Evolutionary conservation across 495 filamentous ascomycete species (phyloP).

Genomic region (Talaromyces adpressus): DNA sequence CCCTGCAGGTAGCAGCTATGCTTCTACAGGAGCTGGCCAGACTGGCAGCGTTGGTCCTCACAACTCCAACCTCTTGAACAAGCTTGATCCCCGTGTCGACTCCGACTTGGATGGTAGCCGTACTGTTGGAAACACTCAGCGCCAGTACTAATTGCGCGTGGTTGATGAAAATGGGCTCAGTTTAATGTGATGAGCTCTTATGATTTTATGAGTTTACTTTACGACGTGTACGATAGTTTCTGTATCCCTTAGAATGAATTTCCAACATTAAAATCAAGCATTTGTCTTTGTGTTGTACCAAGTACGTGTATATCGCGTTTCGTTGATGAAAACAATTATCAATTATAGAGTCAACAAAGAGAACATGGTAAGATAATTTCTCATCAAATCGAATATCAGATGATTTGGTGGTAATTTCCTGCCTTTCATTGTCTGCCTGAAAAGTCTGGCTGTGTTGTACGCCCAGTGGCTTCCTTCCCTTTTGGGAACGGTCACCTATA

Average conservation of each 20-base stretch:
- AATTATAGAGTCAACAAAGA: not conserved
- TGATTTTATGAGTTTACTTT: not conserved
- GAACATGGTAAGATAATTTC: not conserved
- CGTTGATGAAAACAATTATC: not conserved
- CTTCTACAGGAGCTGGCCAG: slow-evolving; percentile 16
- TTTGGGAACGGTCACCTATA: not conserved
- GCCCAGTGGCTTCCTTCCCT: not conserved
- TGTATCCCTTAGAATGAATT: not conserved
- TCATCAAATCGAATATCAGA: not conserved
- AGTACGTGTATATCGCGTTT: too few relatives aligned
- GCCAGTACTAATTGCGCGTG: not conserved
- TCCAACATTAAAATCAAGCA: not conserved
- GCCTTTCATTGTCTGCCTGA: not conserved
- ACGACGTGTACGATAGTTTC: not conserved
- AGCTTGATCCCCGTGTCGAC: slow-evolving; percentile 44
- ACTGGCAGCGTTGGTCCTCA: slow-evolving; percentile 34
- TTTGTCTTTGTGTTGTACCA: not conserved
- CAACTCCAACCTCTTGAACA: slow-evolving; percentile 35
- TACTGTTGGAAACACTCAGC: slow-evolving; percentile 1
- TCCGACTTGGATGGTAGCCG: slow-evolving; percentile 16
- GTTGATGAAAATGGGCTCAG: not conserved
- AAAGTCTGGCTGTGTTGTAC: not conserved
- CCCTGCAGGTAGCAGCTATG: slow-evolving; percentile 29
- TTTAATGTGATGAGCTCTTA: not conserved
- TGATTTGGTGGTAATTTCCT: not conserved